Evolutionary conservation across 2,329 filamentous ascomycete species (phyloP), one percentile per base, ranked within the genome.

Genomic region (Diplodia scrobiculata): DNA sequence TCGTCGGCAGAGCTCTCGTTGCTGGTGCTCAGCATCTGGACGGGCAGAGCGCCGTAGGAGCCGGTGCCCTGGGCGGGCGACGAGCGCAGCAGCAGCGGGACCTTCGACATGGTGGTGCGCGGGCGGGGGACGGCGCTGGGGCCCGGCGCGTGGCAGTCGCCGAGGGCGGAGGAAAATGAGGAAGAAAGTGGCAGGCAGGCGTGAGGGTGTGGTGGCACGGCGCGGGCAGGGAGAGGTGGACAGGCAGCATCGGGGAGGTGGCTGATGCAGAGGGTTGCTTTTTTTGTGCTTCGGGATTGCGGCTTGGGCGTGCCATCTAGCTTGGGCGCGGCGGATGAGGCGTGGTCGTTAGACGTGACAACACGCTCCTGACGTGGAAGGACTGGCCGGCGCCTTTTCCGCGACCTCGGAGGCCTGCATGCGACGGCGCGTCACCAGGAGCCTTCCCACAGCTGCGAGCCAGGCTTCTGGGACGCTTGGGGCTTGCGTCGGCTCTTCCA

Each of bases 1-100:
- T 78, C 76, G 54, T 75, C 72, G 59, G 72, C 72, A 5, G 72
- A 69, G 68, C 72, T 75, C 60, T 74, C 74, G 67, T 75, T 78
- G 68, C 71, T 74, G 63, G 75, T 74, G 67, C 75, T 78, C 68
- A 77, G 65, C 29, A 74, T 79, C 45, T 80, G 74, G 50, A 83
- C 71, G 5, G 84, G 84, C 25, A 85, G 80, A 4, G 84, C 84
- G 65, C 86, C 86, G 74, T 88, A 88, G 17, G 85, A 87, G 25
- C 84, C 84, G 41, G 84, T 86, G 66, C 84, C 86, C 73, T 84
- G 82, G 38, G 84, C 84, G 51, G 86, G 85, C 69, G 85, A 85
- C 59, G 85, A 85, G 68, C 84, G 83, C 74, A 86, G 77, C 64
- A 89, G 78, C 66, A 88, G 81, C 67, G 85, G 85, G 68, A 82